A percentile compares a stretch with the other conserved stretches of the same genome.
Conservation (phyloP, 495 filamentous ascomycete genomes). For the Elaphomyces granulatus region DNA sequence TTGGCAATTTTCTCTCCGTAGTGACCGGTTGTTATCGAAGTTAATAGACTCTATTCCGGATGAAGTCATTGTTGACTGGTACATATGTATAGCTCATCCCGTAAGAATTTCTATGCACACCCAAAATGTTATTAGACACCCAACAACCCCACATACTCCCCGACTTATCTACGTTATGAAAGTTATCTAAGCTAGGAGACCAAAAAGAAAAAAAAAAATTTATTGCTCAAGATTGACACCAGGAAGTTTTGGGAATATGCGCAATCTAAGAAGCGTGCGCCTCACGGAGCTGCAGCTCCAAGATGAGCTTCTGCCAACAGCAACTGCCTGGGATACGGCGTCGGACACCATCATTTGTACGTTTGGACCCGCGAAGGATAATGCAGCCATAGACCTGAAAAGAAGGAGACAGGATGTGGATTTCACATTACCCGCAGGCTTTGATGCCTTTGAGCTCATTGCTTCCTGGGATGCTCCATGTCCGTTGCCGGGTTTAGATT, state of each 20-base stretch:
- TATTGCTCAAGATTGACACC: too few relatives aligned
- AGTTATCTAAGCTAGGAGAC: too few relatives aligned
- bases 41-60: too few relatives aligned
- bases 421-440: constrained; percentile 22
- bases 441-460: constrained; percentile 37
- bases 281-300: constrained; percentile 41
- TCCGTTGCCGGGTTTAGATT: constrained; percentile 49
- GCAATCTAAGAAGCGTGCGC: constrained; percentile 63
- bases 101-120: too few relatives aligned
- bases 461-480: constrained; percentile 78
- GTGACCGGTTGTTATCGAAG: too few relatives aligned
- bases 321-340: constrained; percentile 62
- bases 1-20: too few relatives aligned
- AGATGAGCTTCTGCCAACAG: constrained; percentile 45
- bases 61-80: too few relatives aligned
- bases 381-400: constrained; percentile 50
- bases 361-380: constrained; percentile 51
- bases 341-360: constrained; percentile 59
- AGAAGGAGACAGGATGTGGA: constrained; percentile 26
- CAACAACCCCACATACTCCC: too few relatives aligned
- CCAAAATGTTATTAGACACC: too few relatives aligned
- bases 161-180: too few relatives aligned
- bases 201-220: too few relatives aligned
- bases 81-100: too few relatives aligned
- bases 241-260: constrained; percentile 46